These are phyloP conservation scores for Nothomitra cinnamomea DNA, from an alignment of 2,329 filamentous ascomycete species.

Conservation along the genomic window DNA sequence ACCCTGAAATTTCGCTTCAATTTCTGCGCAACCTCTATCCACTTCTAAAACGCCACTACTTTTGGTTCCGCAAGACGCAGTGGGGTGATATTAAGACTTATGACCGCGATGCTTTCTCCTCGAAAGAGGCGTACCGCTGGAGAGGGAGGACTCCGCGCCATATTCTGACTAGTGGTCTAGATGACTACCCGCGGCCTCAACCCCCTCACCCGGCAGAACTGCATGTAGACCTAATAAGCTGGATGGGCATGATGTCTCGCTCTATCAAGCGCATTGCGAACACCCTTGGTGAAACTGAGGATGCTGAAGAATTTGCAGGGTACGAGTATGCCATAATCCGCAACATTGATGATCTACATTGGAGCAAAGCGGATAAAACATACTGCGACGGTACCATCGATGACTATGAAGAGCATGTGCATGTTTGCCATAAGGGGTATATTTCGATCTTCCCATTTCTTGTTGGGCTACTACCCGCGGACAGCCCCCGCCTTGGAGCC, in stretches of 20 bases:
- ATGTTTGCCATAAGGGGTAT: slow-evolving; percentile 95
- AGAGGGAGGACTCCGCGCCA: slow-evolving; percentile 74
- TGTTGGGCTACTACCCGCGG: slow-evolving; percentile 56
- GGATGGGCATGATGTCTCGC: slow-evolving; percentile 92
- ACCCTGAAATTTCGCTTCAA: slow-evolving; percentile 47
- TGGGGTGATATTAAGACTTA: slow-evolving; percentile 79
- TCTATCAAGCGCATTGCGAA: slow-evolving; percentile 67
- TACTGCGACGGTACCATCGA: slow-evolving; percentile 95
- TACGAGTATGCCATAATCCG: slow-evolving; percentile 60
- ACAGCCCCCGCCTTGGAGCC: slow-evolving; percentile 57
- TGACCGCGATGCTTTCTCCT: slow-evolving; percentile 73
- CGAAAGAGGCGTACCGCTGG: slow-evolving; percentile 91
- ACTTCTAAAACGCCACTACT: slow-evolving; percentile 71
- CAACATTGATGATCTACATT: slow-evolving; percentile 89
- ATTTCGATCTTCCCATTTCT: slow-evolving; percentile 87
- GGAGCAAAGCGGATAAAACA: slow-evolving; percentile 61
- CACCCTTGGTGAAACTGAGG: slow-evolving; percentile 58
- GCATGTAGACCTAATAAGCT: slow-evolving; percentile 84
- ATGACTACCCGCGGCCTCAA: slow-evolving; percentile 88
- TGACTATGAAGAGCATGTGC: slow-evolving; percentile 74
- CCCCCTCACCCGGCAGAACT: slow-evolving; percentile 92
- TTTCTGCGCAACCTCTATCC: slow-evolving; percentile 71
- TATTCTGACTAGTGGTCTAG: slow-evolving; percentile 80
- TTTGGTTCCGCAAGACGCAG: slow-evolving; percentile 92
- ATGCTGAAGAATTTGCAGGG: slow-evolving; percentile 52